Conservation (phyloP, 106 monocot species). For the Chionographis japonica region DNA sequence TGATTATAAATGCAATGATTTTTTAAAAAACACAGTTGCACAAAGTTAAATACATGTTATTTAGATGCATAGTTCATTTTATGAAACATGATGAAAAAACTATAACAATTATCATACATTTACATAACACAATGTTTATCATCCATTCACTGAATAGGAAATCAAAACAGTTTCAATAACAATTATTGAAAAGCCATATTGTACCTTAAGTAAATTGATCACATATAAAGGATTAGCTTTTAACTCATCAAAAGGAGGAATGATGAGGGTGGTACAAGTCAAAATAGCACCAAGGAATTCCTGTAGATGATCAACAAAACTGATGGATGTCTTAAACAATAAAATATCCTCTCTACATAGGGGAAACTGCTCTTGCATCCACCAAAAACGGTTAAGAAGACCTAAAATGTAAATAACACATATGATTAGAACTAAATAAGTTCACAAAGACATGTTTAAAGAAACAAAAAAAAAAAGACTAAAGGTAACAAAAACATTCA, state of each 20-base stretch:
- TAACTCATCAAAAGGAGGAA: slow-evolving; percentile 64
- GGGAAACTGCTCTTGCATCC: slow-evolving; percentile 78
- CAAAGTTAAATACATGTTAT: too few species aligned
- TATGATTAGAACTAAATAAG: not conserved
- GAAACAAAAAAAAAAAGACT: not conserved
- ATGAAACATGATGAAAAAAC: too few species aligned
- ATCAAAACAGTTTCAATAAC: too few species aligned
- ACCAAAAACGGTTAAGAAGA: slow-evolving; percentile 81
- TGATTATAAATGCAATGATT: too few species aligned
- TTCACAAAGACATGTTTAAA: not conserved
- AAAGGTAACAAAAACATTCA: not conserved
- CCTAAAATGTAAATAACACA: slow-evolving; percentile 36
- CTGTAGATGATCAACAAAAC: slow-evolving; percentile 93
- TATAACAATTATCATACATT: too few species aligned
- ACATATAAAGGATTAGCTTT: slow-evolving; percentile 49
- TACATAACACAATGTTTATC: too few species aligned
- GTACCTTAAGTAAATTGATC: slow-evolving; percentile 68
- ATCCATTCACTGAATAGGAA: too few species aligned
- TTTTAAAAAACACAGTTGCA: too few species aligned
- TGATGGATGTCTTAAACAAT: slow-evolving; percentile 84
- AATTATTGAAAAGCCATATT: not conserved
- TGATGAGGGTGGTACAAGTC: slow-evolving; percentile 47
- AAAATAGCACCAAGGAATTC: slow-evolving; percentile 77
- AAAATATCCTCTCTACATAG: slow-evolving; percentile 44
- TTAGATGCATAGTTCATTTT: too few species aligned